These are phyloP conservation scores for Fonsecaea pedrosoi DNA, from an alignment of 2,329 filamentous ascomycete species.

Conservation along the genomic window DNA sequence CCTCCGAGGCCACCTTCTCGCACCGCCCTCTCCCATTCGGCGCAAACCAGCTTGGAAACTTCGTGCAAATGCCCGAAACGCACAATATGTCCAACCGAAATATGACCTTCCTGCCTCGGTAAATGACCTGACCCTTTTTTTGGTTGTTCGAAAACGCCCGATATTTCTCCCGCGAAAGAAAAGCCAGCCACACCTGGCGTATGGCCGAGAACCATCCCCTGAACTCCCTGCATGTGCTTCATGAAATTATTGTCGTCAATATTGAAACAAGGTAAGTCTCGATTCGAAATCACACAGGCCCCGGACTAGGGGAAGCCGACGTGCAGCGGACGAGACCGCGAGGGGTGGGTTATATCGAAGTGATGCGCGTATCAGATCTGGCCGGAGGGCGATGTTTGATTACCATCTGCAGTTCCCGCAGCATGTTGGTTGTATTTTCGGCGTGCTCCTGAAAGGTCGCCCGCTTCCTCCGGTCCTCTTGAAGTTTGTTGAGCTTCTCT, in stretches of 20 bases:
- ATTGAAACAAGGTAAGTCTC: slow-evolving; percentile 13
- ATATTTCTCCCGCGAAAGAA: neutral
- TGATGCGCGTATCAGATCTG: slow-evolving; percentile 51
- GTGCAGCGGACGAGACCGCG: slow-evolving; percentile 9
- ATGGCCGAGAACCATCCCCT: slow-evolving; percentile 5
- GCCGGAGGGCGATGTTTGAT: slow-evolving; percentile 66
- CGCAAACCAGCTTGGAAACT: neutral
- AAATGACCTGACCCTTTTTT: neutral
- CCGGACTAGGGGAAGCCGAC: neutral
- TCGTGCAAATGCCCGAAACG: slow-evolving; percentile 11
- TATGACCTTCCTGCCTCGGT: slow-evolving; percentile 12
- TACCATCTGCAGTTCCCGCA: slow-evolving; percentile 89
- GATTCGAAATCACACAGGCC: slow-evolving; percentile 8
- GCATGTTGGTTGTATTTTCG: slow-evolving; percentile 86
- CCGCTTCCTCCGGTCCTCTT: slow-evolving; percentile 80
- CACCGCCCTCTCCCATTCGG: neutral
- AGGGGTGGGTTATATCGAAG: slow-evolving; percentile 48
- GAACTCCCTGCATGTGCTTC: slow-evolving; percentile 26
- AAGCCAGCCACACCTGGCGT: neutral
- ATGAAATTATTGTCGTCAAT: slow-evolving; percentile 21
- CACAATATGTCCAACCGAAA: slow-evolving; percentile 12
- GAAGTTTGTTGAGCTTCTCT: slow-evolving; percentile 85
- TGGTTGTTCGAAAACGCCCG: slow-evolving; percentile 2
- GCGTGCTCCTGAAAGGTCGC: slow-evolving; percentile 73
- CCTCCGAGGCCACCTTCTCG: neutral